Conservation (phyloP, 1,284 basidiomycete species). For the Gymnopus androsaceus region DNA sequence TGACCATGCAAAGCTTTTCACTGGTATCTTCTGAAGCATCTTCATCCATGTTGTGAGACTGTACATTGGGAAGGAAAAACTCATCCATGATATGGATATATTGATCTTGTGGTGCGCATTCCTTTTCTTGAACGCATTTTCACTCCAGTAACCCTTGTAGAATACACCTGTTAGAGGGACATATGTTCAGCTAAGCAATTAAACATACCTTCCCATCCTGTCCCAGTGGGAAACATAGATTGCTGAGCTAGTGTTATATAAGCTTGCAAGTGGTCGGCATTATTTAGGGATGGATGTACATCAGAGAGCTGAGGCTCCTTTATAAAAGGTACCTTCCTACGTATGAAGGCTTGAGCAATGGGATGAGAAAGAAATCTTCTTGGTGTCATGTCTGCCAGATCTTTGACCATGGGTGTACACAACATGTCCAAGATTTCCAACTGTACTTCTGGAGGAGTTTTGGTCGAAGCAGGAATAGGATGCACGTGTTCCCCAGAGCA, state of each 20-base stretch:
- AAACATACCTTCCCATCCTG: conserved; percentile 30
- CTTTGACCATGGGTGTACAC: background rate
- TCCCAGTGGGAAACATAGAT: conserved; percentile 23
- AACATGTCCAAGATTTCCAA: background rate
- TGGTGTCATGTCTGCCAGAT: background rate
- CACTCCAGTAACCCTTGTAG: background rate
- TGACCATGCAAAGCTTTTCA: conserved; percentile 21
- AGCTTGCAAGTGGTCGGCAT: background rate
- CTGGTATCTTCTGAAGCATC: conserved; percentile 16
- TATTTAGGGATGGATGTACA: too few relatives aligned
- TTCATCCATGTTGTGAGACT: conserved; percentile 14
- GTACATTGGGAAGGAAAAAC: background rate
- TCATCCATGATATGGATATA: background rate
- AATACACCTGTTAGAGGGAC: background rate
- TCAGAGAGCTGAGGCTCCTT: background rate
- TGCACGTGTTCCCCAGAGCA: background rate
- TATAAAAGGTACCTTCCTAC: background rate
- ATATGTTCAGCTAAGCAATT: conserved; percentile 1
- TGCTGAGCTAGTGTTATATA: background rate
- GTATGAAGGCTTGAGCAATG: background rate
- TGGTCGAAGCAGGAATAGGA: background rate
- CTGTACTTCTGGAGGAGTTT: background rate
- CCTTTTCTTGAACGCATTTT: conserved; percentile 10
- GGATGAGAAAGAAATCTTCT: background rate
- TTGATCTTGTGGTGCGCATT: background rate